A percentile compares a stretch with the other conserved stretches of the same genome.
These are phyloP conservation scores for Pseudocercospora eumusae DNA, from an alignment of 2,329 filamentous ascomycete species.

Conservation along the genomic window DNA sequence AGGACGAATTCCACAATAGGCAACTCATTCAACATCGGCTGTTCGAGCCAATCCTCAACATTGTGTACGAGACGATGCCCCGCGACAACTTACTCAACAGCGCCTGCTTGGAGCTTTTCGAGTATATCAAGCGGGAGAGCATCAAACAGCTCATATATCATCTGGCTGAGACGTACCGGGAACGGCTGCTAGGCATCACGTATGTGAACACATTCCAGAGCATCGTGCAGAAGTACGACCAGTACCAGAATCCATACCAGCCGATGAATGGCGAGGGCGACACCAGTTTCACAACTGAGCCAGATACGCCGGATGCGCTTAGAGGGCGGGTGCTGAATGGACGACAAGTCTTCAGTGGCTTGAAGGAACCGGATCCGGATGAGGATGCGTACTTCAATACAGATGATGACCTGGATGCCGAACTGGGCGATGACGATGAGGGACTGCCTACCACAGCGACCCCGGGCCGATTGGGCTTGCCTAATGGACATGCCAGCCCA, in stretches of 20 bases:
- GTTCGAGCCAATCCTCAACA: slow-evolving; percentile 79
- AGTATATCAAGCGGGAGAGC: slow-evolving; percentile 77
- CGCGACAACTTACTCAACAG: slow-evolving; percentile 93
- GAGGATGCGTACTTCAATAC: slow-evolving; percentile 95
- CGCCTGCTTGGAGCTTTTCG: slow-evolving; percentile 90
- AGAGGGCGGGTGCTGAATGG: slow-evolving; percentile 50
- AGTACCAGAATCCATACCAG: slow-evolving; percentile 59
- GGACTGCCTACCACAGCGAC: slow-evolving; percentile 34
- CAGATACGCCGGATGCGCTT: slow-evolving; percentile 52
- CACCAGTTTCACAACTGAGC: slow-evolving; percentile 66
- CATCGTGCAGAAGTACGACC: slow-evolving; percentile 75
- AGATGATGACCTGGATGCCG: slow-evolving; percentile 81
- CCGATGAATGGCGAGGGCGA: slow-evolving; percentile 60
- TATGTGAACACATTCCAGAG: slow-evolving; percentile 84
- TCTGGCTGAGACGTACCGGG: slow-evolving; percentile 79
- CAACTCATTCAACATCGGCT: slow-evolving; percentile 80
- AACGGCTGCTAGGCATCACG: slow-evolving; percentile 71
- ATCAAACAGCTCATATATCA: slow-evolving; percentile 81
- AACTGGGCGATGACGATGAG: slow-evolving; percentile 42
- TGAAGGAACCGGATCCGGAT: slow-evolving; percentile 80
- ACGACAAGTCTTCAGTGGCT: slow-evolving; percentile 61
- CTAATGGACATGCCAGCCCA: slow-evolving; percentile 64
- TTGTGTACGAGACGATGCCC: slow-evolving; percentile 81
- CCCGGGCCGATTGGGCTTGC: slow-evolving; percentile 32
- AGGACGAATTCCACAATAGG: slow-evolving; percentile 88